Conservation (phyloP, 805 yeast genomes). For the Pichia paraexigua region DNA sequence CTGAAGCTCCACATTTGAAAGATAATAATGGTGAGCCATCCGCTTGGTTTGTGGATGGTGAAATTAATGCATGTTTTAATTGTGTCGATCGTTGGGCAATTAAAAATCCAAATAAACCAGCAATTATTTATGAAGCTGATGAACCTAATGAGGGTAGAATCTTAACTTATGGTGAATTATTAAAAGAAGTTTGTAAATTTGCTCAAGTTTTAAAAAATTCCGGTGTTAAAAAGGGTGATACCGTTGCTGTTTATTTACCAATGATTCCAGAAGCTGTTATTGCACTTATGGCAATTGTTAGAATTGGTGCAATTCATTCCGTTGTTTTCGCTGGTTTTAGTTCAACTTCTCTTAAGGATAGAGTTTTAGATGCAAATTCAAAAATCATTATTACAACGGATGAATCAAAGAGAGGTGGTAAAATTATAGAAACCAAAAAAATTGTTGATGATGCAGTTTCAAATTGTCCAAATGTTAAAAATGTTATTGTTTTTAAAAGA, state of each 20-base stretch:
- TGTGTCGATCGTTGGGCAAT: constrained; percentile 80
- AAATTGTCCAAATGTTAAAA: constrained; percentile 55
- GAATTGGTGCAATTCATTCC: constrained; percentile 80
- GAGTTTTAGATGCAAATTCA: constrained; percentile 65
- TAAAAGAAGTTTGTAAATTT: constrained; percentile 60
- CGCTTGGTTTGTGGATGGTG: constrained; percentile 76
- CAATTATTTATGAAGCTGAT: constrained; percentile 76
- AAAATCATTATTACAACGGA: constrained; percentile 71
- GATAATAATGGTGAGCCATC: constrained; percentile 44
- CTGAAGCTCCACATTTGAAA: constrained; percentile 32
- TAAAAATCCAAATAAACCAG: constrained; percentile 60
- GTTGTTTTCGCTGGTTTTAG: constrained; percentile 84
- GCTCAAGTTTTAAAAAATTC: constrained; percentile 59
- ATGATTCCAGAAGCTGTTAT: constrained; percentile 77
- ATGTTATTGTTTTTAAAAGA: constrained; percentile 67
- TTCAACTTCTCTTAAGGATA: constrained; percentile 61
- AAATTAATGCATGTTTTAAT: constrained; percentile 72
- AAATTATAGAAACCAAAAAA: constrained; percentile 69
- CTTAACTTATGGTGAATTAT: constrained; percentile 63
- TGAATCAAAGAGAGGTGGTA: constrained; percentile 80
- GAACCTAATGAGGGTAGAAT: constrained; percentile 57
- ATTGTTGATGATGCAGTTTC: constrained; percentile 74
- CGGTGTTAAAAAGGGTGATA: constrained; percentile 75
- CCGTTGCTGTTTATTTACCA: constrained; percentile 80
- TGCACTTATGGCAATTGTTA: constrained; percentile 66